Percentiles rank a stretch among this genome's conserved stretches.
These are phyloP conservation scores for Sergeia podlipaevii DNA, from an alignment of 208 protist species.

Conservation along the genomic window DNA sequence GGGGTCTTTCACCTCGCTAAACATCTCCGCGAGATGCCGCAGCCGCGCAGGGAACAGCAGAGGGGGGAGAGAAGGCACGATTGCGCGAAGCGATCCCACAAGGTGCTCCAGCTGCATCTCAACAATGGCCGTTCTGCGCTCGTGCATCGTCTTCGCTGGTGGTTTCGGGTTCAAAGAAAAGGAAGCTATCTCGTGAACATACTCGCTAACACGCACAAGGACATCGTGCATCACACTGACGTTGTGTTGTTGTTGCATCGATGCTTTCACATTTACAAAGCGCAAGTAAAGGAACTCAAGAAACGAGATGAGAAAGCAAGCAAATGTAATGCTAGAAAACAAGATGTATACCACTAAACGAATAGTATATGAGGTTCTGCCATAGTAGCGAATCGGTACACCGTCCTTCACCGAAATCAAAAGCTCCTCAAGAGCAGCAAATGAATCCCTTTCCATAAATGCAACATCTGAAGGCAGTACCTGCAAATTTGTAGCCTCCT, in stretches of 20 bases:
- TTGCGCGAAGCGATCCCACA: slow-evolving; percentile 8
- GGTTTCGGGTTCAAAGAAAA: slow-evolving; percentile 14
- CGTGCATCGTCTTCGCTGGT: slow-evolving; percentile 7
- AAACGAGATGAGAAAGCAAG: slow-evolving; percentile 9
- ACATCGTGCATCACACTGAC: slow-evolving; percentile 20
- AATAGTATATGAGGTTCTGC: background rate
- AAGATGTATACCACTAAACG: slow-evolving; percentile 4
- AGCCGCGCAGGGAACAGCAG: slow-evolving; percentile 11
- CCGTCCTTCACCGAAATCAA: background rate
- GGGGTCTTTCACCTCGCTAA: slow-evolving; percentile 23
- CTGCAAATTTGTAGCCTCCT: slow-evolving; percentile 5
- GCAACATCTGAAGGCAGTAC: background rate
- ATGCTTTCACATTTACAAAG: background rate
- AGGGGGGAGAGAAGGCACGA: slow-evolving; percentile 11
- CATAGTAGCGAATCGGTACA: background rate
- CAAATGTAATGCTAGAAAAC: background rate
- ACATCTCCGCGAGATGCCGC: background rate
- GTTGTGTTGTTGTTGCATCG: background rate
- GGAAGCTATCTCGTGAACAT: slow-evolving; percentile 11
- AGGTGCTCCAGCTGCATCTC: slow-evolving; percentile 12
- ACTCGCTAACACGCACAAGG: slow-evolving; percentile 15
- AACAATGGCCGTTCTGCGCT: slow-evolving; percentile 5
- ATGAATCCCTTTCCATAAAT: background rate
- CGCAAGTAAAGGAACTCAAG: slow-evolving; percentile 13
- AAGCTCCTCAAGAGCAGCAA: background rate